phyloP scores from a whole-genome alignment of 192 early-diverging fungal genomes.

The Coemansia sp. region DNA sequence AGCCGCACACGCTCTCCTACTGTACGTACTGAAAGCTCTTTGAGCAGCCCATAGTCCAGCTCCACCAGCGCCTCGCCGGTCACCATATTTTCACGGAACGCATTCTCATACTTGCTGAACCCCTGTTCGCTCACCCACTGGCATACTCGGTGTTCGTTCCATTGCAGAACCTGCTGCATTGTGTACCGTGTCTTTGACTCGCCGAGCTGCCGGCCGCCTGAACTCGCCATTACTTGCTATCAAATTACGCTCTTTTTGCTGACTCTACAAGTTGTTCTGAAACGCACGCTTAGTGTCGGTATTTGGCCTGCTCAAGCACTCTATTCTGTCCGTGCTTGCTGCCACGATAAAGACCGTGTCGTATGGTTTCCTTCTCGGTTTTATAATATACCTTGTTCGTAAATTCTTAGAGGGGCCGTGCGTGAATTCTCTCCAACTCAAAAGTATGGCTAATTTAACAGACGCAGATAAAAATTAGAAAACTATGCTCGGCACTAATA shows the following conservation, averaged over 20 bases:
- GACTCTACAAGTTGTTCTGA: neutral
- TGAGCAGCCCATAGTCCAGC: conserved; percentile 77
- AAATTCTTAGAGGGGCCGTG: neutral
- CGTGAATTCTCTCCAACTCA: neutral
- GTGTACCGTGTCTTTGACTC: conserved; percentile 31
- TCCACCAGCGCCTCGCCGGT: conserved; percentile 81
- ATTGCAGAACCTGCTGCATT: conserved; percentile 55
- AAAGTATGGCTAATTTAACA: neutral
- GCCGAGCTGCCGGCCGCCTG: conserved; percentile 27
- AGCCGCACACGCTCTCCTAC: conserved; percentile 85
- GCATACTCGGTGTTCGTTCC: conserved; percentile 55
- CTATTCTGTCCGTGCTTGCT: neutral
- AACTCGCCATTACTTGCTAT: conserved; percentile 13
- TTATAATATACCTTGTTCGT: too few relatives aligned
- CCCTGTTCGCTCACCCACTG: conserved; percentile 58
- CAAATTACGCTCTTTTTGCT: neutral
- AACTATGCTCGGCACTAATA: neutral
- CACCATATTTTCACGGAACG: conserved; percentile 71
- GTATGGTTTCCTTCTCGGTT: too few relatives aligned
- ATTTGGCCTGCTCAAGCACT: neutral
- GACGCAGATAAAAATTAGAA: neutral
- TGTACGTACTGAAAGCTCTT: conserved; percentile 75
- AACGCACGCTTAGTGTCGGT: neutral
- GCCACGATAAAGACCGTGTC: too few relatives aligned
- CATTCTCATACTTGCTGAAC: conserved; percentile 52